Base-by-base conservation (phyloP, 257 asterid genomes). In the Catharanthus roseus region DNA sequence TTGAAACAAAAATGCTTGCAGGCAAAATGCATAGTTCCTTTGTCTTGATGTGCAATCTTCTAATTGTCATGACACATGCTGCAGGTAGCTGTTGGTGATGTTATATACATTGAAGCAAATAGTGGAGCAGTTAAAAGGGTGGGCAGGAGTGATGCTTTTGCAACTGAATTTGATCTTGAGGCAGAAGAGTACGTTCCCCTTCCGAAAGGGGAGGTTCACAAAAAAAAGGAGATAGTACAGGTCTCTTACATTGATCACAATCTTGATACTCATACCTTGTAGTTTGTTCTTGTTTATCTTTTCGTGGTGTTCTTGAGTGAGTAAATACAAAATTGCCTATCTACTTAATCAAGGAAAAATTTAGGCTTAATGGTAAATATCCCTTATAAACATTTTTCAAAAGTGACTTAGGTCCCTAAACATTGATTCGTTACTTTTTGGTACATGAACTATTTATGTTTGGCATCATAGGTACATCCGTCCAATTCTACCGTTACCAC, bases 1-100 rank as follows among this genome's bases (percentile, higher is more conserved):
- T 34, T 9, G 26, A 10, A 34, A 16, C 9, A 19, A 1, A 26
- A 60, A 62, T 34, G 6, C 8, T 31, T 62, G 16, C 2, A 19
- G 26, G 28, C 26, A 12, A 34, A 24, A 3, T 6, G 10, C 41
- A 16, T 34, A 61, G 8, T 11, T 10, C 31, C 42, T 38, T 34
- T 23, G n/a, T 21, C 7, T 68, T 60, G 18, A 51, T 5, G 7
- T 5, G 1, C 68, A 12, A 1, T 16, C 15, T 36, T 53, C 15
- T 49, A 10, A 24, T 16, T 8, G 10, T 51, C 21, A 36, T 66
- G 62, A 33, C 19, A 45, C 69, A 76, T 72, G 31, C 36, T 81
- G 63, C 89, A 93, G 98, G 98, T 91, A 68, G 99, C 96, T 50
- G 97, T 91, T 77, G 98, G 98, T 75, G 98, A 93, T 83, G 98